phyloP scores from a whole-genome alignment of 805 yeast genomes.

The Candida xyloterini region DNA sequence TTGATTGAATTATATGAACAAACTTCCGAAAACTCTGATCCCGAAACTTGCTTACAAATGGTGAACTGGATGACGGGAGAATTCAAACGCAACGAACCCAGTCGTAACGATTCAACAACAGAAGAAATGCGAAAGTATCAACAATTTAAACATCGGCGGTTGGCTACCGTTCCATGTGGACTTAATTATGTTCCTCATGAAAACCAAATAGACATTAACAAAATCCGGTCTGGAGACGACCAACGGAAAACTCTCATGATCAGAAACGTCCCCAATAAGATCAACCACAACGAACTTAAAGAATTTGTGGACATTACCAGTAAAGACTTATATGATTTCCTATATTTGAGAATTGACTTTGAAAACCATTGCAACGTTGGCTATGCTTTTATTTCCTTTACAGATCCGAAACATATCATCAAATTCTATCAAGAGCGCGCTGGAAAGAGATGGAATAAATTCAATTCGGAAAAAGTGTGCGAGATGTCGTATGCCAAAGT shows the following conservation, averaged over 20 bases:
- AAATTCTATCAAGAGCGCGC: constrained; percentile 43
- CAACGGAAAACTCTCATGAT: constrained; percentile 50
- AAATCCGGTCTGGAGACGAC: constrained; percentile 42
- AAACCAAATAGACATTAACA: constrained; percentile 38
- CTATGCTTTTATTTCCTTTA: constrained; percentile 52
- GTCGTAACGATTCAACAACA: constrained; percentile 5
- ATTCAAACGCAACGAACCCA: constrained; percentile 2
- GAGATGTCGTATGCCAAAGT: constrained; percentile 51
- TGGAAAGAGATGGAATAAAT: constrained; percentile 46
- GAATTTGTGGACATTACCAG: constrained; percentile 45
- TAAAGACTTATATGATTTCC: constrained; percentile 35
- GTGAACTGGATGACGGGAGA: constrained; percentile 20
- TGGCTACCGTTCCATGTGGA: constrained; percentile 24
- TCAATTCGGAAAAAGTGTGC: constrained; percentile 49
- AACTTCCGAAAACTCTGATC: neutral
- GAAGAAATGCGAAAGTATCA: constrained; percentile 26
- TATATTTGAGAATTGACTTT: constrained; percentile 51
- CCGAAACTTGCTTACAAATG: constrained; percentile 8
- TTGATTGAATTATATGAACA: constrained; percentile 23
- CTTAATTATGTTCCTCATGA: constrained; percentile 28
- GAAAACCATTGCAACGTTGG: constrained; percentile 53
- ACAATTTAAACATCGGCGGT: constrained; percentile 24
- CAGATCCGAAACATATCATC: constrained; percentile 41
- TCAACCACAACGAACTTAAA: constrained; percentile 44
- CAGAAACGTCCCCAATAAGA: constrained; percentile 52